These are phyloP conservation scores for Inga leiocalycina DNA, from an alignment of 306 rosid species.

Conservation along the genomic window DNA sequence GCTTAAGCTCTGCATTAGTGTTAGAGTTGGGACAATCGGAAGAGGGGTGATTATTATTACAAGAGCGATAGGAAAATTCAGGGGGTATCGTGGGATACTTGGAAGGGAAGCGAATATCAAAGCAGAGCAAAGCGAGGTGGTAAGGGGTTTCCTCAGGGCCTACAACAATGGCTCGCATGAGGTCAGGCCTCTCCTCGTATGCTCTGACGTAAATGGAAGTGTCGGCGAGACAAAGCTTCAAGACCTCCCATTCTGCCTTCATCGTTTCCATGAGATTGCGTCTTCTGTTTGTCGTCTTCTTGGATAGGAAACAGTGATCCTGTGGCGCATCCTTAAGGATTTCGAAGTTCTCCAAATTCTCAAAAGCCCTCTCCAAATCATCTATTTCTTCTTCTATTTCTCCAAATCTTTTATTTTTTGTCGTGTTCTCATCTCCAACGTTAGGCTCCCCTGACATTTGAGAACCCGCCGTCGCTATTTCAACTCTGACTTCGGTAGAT, in stretches of 20 bases:
- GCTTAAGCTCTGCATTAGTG: not conserved
- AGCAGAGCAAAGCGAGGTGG: slow-evolving; percentile 39
- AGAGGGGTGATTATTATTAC: not conserved
- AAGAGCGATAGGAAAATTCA: slow-evolving; percentile 8
- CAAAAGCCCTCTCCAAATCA: slow-evolving; percentile 19
- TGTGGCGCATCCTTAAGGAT: not conserved
- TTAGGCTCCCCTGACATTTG: not conserved
- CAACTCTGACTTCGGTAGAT: not conserved
- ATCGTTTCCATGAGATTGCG: not conserved
- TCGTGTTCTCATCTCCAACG: not conserved
- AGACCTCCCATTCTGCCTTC: slow-evolving; percentile 11
- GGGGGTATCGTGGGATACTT: slow-evolving; percentile 32
- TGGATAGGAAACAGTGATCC: slow-evolving; percentile 18
- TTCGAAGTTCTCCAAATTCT: slow-evolving; percentile 22
- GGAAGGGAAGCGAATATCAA: slow-evolving; percentile 39
- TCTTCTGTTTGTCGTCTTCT: not conserved
- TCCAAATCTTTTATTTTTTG: slow-evolving; percentile 12
- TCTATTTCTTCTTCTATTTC: slow-evolving; percentile 41
- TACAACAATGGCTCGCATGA: slow-evolving; percentile 39
- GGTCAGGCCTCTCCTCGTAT: slow-evolving; percentile 30
- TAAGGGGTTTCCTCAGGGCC: slow-evolving; percentile 28
- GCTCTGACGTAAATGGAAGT: slow-evolving; percentile 31
- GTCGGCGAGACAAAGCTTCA: not conserved
- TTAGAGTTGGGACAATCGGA: not conserved
- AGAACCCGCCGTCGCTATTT: not conserved